Percentiles rank a stretch among this genome's conserved stretches.
Conservation (phyloP, 345 rosid species). For the Aquilaria sinensis region DNA sequence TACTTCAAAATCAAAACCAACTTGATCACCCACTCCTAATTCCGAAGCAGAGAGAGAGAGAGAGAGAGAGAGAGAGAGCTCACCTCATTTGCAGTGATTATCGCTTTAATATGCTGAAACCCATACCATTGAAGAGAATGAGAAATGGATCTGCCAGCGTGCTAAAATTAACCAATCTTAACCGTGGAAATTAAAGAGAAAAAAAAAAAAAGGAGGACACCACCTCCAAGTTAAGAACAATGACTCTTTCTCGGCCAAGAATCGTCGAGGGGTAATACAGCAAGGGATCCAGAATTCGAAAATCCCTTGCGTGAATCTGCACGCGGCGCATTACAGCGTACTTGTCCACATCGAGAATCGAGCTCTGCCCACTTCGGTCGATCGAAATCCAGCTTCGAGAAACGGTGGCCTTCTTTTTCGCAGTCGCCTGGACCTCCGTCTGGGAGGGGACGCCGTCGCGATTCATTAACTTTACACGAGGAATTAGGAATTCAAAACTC, state of each 20-base stretch:
- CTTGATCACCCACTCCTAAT: neutral
- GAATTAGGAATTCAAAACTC: neutral
- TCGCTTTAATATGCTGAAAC: conserved; percentile 49
- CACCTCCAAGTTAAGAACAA: conserved; percentile 55
- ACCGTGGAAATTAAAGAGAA: neutral
- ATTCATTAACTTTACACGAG: conserved; percentile 1
- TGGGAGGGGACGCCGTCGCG: conserved; percentile 14
- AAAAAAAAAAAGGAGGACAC: neutral
- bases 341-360: conserved; percentile 43
- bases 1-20: too few species aligned
- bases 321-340: conserved; percentile 49
- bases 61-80: neutral
- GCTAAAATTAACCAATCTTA: neutral
- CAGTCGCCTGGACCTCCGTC: conserved; percentile 15
- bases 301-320: conserved; percentile 50
- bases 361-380: conserved; percentile 26
- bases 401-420: conserved; percentile 36
- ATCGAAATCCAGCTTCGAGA: conserved; percentile 39
- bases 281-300: conserved; percentile 53
- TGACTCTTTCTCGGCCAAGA: conserved; percentile 41
- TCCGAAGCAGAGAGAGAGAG: neutral
- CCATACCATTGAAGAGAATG: neutral
- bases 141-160: neutral
- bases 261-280: conserved; percentile 43
- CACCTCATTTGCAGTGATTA: conserved; percentile 55